Percentiles rank a stretch among this genome's conserved stretches.
These are phyloP conservation scores for Eragrostis nindensis DNA, from an alignment of 176 grass and related monocot genomes.

Conservation along the genomic window DNA sequence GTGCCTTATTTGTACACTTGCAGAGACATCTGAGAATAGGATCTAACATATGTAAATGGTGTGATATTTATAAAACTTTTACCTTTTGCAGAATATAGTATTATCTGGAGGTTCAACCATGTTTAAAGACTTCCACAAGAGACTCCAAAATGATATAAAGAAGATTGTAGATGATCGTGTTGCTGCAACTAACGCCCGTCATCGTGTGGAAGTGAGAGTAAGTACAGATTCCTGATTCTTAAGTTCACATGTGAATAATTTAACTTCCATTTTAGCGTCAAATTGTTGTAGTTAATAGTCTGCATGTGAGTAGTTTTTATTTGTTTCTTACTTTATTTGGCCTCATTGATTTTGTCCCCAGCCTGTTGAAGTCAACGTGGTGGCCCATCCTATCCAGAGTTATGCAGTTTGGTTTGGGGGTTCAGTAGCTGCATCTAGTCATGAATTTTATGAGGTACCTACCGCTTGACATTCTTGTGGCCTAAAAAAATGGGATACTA, in stretches of 20 bases:
- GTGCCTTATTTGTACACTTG: conserved; percentile 57
- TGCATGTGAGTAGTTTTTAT: conserved; percentile 8
- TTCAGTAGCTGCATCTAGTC: conserved; percentile 91
- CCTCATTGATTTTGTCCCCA: conserved; percentile 42
- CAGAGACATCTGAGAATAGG: conserved; percentile 31
- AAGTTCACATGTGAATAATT: conserved; percentile 3
- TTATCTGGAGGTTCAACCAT: conserved; percentile 94
- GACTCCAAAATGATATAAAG: conserved; percentile 90
- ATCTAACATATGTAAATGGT: conserved; percentile 23
- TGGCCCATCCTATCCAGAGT: conserved; percentile 88
- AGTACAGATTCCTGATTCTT: conserved; percentile 47
- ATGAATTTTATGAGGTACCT: conserved; percentile 85
- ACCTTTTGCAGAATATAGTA: conserved; percentile 80
- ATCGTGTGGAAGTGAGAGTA: conserved; percentile 83
- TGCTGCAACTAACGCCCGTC: conserved; percentile 70
- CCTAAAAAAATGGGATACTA: conserved; percentile 10
- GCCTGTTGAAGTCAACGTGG: conserved; percentile 96
- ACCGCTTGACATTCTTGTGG: conserved; percentile 9
- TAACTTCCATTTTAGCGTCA: not conserved
- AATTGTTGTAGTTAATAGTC: conserved; percentile 37
- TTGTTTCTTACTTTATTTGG: conserved; percentile 30
- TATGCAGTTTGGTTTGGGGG: conserved; percentile 98
- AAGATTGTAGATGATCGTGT: conserved; percentile 92
- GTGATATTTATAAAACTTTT: conserved; percentile 23
- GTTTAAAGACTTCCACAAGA: conserved; percentile 97